Base-by-base conservation (phyloP, 176 grass and related monocot genomes). In the Oryza glumipatula region DNA sequence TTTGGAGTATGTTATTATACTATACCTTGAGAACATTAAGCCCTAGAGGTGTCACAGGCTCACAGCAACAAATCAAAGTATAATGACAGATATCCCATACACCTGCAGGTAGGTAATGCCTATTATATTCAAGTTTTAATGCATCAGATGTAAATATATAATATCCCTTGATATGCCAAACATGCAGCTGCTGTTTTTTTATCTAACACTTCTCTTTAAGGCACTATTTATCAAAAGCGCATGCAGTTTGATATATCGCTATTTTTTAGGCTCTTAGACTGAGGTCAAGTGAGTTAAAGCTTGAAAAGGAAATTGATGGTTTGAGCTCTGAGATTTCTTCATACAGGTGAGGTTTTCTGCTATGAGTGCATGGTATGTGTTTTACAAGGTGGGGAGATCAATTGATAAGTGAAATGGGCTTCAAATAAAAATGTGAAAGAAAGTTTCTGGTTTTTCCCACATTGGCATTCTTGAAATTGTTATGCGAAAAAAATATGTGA, bases 201-300 rank as follows among this genome's bases (percentile, higher is more conserved):
- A 82, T 12, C 63, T 32, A 22, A 48, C 30, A 66, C 33, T 72
- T 68, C 12, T 30, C 19, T 68, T 2, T 70, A 9, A 52, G n/a
- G 10, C 16, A 11, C 30, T 65, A 58, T 45, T 73, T 36, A 39
- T 45, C 81, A 73, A 60, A 30, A 43, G 64, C 6, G 4, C 3
- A 5, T 71, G 52, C 24, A 80, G 32, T 84, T 91, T 80, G 41
- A 80, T 84, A 58, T 38, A 17, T 82, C 49, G 67, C 36, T 72
- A 56, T 86, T 76, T 76, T 89, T 46, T 76, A 99, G 97, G 94
- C 94, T 91, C 90, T 99, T 86, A 99, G 87, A 86, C 73, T 99
- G 86, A 96, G 97, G 81, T 99, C 97, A 85, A 96, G 88, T 86
- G 97, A 99, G 67, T 81, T 99, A 72, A 96, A 95, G 83, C 91